phyloP scores from a whole-genome alignment of 495 filamentous ascomycete species.

The Lophiostoma macrostomum region DNA sequence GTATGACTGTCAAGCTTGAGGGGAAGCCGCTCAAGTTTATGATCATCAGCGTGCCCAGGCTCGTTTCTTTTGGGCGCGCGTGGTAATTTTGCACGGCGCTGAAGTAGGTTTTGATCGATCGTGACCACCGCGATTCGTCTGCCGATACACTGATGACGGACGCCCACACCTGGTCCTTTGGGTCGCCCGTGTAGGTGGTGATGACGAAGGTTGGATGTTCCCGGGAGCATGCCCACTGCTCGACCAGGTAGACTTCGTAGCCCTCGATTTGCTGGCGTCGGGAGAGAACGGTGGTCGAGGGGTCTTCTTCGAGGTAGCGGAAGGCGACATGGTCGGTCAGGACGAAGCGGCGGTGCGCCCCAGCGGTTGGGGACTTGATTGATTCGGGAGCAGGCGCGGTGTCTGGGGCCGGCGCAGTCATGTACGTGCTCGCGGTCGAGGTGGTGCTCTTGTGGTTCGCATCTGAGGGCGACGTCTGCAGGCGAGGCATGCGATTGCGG shows the following conservation, averaged over 20 bases:
- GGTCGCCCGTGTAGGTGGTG: constrained; percentile 87
- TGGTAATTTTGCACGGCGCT: constrained; percentile 78
- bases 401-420: constrained; percentile 1
- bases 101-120: constrained; percentile 76
- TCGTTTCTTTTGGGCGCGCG: constrained; percentile 77
- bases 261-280: constrained; percentile 67
- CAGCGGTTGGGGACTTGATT: constrained; percentile 7
- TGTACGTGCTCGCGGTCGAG: background rate
- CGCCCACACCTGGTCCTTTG: constrained; percentile 69
- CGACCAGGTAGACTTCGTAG: constrained; percentile 92
- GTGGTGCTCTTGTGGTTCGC: background rate
- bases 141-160: constrained; percentile 81
- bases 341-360: constrained; percentile 43
- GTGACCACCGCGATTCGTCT: constrained; percentile 78
- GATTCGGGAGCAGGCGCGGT: background rate
- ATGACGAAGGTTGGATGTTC: constrained; percentile 88
- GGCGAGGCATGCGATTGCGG: constrained; percentile 19
- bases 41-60: constrained; percentile 81
- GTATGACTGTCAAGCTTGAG: constrained; percentile 81
- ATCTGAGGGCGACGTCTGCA: constrained; percentile 18
- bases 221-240: constrained; percentile 96
- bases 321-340: constrained; percentile 46
- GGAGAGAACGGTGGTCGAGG: constrained; percentile 70
- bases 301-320: constrained; percentile 81
- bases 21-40: constrained; percentile 91